These are phyloP conservation scores for Lichenothelia convexa DNA, from an alignment of 495 filamentous ascomycete genomes.

Conservation along the genomic window DNA sequence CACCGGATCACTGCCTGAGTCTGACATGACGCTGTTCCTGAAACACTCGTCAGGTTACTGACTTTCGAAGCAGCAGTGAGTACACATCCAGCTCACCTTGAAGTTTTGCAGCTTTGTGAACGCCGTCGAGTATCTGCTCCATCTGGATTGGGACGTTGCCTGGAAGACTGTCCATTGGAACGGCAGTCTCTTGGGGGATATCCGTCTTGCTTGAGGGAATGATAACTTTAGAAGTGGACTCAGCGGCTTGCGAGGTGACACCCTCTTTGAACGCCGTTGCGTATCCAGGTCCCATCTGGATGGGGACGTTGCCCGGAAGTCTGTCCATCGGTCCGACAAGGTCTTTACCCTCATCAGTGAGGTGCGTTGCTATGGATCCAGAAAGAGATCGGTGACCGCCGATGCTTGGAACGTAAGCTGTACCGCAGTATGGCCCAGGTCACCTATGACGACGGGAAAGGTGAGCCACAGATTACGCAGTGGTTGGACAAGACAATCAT, in stretches of 20 bases:
- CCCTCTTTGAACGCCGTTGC: constrained; percentile 15
- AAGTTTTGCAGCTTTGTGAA: too few species aligned
- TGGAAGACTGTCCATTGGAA: constrained; percentile 24
- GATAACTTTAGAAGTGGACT: background rate
- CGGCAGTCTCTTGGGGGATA: background rate
- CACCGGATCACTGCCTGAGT: too few species aligned
- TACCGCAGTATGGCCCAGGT: too few species aligned
- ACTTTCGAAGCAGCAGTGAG: too few species aligned
- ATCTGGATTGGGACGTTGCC: constrained; percentile 32
- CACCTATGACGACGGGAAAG: too few species aligned
- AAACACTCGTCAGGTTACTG: too few species aligned
- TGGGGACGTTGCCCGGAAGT: constrained; percentile 33
- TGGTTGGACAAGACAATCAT: background rate
- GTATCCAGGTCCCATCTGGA: constrained; percentile 34
- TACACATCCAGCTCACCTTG: too few species aligned
- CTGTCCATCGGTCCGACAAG: constrained; percentile 20
- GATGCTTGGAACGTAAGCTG: too few species aligned
- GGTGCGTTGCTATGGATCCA: too few species aligned
- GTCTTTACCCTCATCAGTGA: constrained; percentile 17
- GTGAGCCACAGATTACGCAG: too few species aligned
- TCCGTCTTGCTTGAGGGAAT: background rate
- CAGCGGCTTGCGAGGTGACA: background rate
- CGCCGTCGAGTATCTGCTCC: constrained; percentile 31
- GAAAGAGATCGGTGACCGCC: too few species aligned
- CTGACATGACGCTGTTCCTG: too few species aligned